A percentile compares a stretch with the other conserved stretches of the same genome.
phyloP scores from a whole-genome alignment of 805 yeast genomes.

The Candida boidinii region DNA sequence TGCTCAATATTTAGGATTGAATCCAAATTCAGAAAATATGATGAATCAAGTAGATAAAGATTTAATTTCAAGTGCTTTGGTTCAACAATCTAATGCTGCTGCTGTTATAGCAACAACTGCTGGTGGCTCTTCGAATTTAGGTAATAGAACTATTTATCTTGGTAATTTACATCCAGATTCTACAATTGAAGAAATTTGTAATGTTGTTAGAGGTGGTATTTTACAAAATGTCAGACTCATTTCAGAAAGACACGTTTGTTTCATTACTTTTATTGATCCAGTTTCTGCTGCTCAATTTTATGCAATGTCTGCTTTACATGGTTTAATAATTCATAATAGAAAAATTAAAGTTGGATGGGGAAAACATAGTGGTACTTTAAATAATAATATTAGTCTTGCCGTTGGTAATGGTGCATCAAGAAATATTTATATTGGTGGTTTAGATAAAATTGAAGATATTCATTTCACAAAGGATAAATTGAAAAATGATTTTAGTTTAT shows the following conservation, averaged over 20 bases:
- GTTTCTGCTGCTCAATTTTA: slow-evolving; percentile 96
- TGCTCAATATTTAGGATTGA: slow-evolving; percentile 85
- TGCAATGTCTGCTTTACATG: slow-evolving; percentile 88
- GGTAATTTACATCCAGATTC: slow-evolving; percentile 87
- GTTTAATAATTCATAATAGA: slow-evolving; percentile 76
- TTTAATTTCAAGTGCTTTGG: slow-evolving; percentile 62
- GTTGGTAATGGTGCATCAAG: slow-evolving; percentile 92
- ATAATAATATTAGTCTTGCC: slow-evolving; percentile 79
- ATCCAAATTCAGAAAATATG: slow-evolving; percentile 80
- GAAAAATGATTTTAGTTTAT: slow-evolving; percentile 65
- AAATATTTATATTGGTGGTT: slow-evolving; percentile 77
- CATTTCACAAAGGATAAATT: slow-evolving; percentile 36
- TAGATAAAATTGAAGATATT: slow-evolving; percentile 23
- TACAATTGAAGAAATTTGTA: slow-evolving; percentile 87
- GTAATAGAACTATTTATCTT: slow-evolving; percentile 87
- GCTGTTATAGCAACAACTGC: slow-evolving; percentile 95
- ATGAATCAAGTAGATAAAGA: slow-evolving; percentile 51
- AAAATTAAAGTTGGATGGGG: slow-evolving; percentile 97
- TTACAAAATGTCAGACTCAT: slow-evolving; percentile 76
- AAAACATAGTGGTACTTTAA: slow-evolving; percentile 87
- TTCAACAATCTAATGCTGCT: slow-evolving; percentile 94
- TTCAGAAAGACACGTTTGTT: slow-evolving; percentile 83
- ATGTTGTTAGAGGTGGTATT: slow-evolving; percentile 92
- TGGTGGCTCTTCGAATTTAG: slow-evolving; percentile 86
- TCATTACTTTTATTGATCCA: slow-evolving; percentile 92